These are phyloP conservation scores for Niebla homalea DNA, from an alignment of 495 filamentous ascomycete genomes.

Conservation along the genomic window DNA sequence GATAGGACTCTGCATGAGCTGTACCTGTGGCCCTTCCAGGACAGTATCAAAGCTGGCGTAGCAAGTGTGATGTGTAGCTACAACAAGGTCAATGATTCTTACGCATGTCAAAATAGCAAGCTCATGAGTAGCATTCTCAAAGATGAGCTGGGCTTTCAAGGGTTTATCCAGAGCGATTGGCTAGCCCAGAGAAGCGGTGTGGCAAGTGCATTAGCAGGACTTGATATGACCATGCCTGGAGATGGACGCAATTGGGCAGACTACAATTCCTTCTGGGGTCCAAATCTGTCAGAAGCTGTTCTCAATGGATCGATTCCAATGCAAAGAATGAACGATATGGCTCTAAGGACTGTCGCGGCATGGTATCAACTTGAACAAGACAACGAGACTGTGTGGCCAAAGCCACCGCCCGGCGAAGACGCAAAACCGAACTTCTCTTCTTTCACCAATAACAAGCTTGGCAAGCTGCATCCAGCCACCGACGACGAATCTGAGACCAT, in stretches of 20 bases:
- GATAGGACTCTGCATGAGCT: slow-evolving; percentile 73
- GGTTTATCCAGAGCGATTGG: slow-evolving; percentile 91
- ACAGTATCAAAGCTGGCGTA: slow-evolving; percentile 76
- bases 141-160: slow-evolving; percentile 89
- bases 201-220: slow-evolving; percentile 61
- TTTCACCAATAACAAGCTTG: slow-evolving; percentile 63
- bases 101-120: slow-evolving; percentile 86
- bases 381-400: slow-evolving; percentile 43
- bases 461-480: slow-evolving; percentile 51
- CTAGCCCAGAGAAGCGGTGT: slow-evolving; percentile 77
- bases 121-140: slow-evolving; percentile 85
- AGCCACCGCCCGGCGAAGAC: slow-evolving; percentile 41
- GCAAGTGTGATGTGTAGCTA: slow-evolving; percentile 82
- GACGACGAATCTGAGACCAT: slow-evolving; percentile 40
- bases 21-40: slow-evolving; percentile 83
- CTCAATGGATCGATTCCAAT: slow-evolving; percentile 77
- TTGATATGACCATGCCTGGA: slow-evolving; percentile 95
- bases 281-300: slow-evolving; percentile 59
- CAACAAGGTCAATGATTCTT: slow-evolving; percentile 82
- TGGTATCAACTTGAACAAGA: slow-evolving; percentile 91
- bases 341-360: slow-evolving; percentile 72
- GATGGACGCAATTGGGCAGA: slow-evolving; percentile 68
- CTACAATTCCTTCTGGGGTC: slow-evolving; percentile 70
- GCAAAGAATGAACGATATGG: slow-evolving; percentile 85
- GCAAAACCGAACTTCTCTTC: slow-evolving; percentile 83